A percentile compares a stretch with the other conserved stretches of the same genome.
These are phyloP conservation scores for Fusarium haematococcum DNA, from an alignment of 2,329 filamentous ascomycete species.

Conservation along the genomic window DNA sequence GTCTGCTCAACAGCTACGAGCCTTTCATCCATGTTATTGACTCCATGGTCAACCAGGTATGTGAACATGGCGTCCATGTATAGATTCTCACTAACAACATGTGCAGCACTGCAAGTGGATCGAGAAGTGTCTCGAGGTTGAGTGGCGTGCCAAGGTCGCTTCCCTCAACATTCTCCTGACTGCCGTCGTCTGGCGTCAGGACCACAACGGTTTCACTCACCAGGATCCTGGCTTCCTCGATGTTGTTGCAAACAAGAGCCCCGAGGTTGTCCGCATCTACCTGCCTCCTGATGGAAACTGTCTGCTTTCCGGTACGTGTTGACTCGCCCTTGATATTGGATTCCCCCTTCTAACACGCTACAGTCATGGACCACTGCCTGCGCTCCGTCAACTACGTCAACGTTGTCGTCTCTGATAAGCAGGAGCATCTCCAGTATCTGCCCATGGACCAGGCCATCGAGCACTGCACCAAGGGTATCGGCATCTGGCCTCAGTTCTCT, in stretches of 20 bases:
- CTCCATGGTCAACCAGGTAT: slow-evolving; percentile 82
- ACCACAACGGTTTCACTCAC: slow-evolving; percentile 87
- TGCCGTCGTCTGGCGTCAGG: slow-evolving; percentile 83
- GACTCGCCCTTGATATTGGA: neutral
- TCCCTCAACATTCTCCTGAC: slow-evolving; percentile 85
- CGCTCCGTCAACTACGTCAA: slow-evolving; percentile 83
- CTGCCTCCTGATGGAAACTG: slow-evolving; percentile 85
- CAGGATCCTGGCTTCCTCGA: slow-evolving; percentile 86
- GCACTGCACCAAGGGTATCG: slow-evolving; percentile 83
- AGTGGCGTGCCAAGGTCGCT: slow-evolving; percentile 79
- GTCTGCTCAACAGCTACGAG: slow-evolving; percentile 84
- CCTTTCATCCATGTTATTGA: slow-evolving; percentile 87
- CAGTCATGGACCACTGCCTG: slow-evolving; percentile 80
- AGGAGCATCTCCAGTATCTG: slow-evolving; percentile 82
- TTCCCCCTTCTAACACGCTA: slow-evolving; percentile 22
- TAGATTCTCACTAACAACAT: slow-evolving; percentile 14
- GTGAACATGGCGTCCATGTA: slow-evolving; percentile 3
- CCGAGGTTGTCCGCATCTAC: slow-evolving; percentile 84
- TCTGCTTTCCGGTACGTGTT: slow-evolving; percentile 67
- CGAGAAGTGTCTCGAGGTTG: slow-evolving; percentile 83
- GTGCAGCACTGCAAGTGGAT: slow-evolving; percentile 83
- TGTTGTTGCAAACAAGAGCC: slow-evolving; percentile 82
- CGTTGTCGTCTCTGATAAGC: slow-evolving; percentile 83
- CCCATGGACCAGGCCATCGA: slow-evolving; percentile 77
- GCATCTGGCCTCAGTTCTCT: slow-evolving; percentile 82